A percentile compares a stretch with the other conserved stretches of the same genome.
phyloP scores from a whole-genome alignment of 345 rosid genomes.

The Ricinus communis region DNA sequence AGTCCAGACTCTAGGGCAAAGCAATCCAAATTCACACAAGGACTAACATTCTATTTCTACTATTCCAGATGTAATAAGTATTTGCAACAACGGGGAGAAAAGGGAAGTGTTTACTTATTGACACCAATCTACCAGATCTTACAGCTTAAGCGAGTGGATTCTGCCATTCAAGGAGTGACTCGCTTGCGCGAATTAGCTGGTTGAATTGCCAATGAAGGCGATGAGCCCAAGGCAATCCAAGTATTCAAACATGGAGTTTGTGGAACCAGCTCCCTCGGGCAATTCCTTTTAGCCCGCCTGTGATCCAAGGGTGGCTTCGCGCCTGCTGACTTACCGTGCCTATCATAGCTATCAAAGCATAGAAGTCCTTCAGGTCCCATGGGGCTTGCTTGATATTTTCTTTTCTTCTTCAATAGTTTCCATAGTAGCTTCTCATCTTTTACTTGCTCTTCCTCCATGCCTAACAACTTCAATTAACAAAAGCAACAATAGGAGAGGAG shows the following conservation, averaged over 20 bases:
- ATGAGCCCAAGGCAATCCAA: constrained; percentile 42
- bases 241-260: constrained; percentile 18
- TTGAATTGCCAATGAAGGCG: constrained; percentile 41
- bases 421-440: constrained; percentile 41
- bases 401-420: constrained; percentile 48
- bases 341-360: constrained; percentile 19
- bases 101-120: too few species aligned
- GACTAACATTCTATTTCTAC: too few species aligned
- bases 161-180: constrained; percentile 5
- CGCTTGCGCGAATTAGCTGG: constrained; percentile 9
- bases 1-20: too few species aligned
- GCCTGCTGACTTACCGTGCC: constrained; percentile 13
- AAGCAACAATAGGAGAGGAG: not conserved
- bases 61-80: too few species aligned
- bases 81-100: not conserved
- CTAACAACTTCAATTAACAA: constrained; percentile 34
- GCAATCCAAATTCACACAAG: too few species aligned
- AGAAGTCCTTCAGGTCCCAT: constrained; percentile 42
- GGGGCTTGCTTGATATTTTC: constrained; percentile 45
- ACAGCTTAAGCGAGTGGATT: too few species aligned
- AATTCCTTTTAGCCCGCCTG: constrained; percentile 24
- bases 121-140: too few species aligned
- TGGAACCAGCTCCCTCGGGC: constrained; percentile 20
- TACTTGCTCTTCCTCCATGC: constrained; percentile 33
- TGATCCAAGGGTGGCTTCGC: constrained; percentile 6